Base-by-base conservation (phyloP, 225 moss, liverwort and hornwort genomes). In the Bryoerythrophyllum caledonicum region DNA sequence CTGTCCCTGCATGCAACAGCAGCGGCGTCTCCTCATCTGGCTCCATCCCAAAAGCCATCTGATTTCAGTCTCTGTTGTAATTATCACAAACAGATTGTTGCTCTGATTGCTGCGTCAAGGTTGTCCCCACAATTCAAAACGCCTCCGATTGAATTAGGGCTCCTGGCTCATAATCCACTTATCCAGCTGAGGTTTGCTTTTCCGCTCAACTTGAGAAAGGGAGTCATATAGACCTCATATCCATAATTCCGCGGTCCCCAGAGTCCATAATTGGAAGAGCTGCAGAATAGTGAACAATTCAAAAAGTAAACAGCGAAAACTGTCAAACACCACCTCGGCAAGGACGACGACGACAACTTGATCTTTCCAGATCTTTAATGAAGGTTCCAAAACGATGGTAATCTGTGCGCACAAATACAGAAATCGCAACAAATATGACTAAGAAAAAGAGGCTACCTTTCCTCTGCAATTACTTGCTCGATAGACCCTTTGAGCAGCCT, bases 11-110 rank as follows among this genome's bases (percentile, higher is more conserved):
- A 25, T 70, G 79, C 65, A 49, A 61, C 34, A 99, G 64, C 81
- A 99, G 77, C 9, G 94, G 90, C 19, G 93, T 90, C 68, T 80
- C 83, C 72, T 99, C 97, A 79, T 84, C 67, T 1, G 76, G 79
- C 17, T 2, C 63, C 70, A 59, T 56, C 23, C 78, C 85, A 49
- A 30, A 61, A 21, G 61, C 73, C 61, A 73, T 73, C n/a, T n/a
- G n/a, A n/a, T n/a, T n/a, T n/a, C n/a, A n/a, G n/a, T n/a, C 61
- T 40, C 28, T 28, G 38, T 41, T 7, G 44, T 27, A 12, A 15
- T 53, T 53, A 78, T 69, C 56, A 86, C 89, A 8, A 93, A 62
- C 23, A n/a, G 10, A 11, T 2, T 24, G 26, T 25, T 27, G 12
- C 71, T 46, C 71, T 4, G 9, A 60, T 60, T 60, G 30, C 72